A percentile compares a stretch with the other conserved stretches of the same genome.
Evolutionary conservation across 805 yeast species (phyloP).

Genomic region (Millerago galiae): DNA sequence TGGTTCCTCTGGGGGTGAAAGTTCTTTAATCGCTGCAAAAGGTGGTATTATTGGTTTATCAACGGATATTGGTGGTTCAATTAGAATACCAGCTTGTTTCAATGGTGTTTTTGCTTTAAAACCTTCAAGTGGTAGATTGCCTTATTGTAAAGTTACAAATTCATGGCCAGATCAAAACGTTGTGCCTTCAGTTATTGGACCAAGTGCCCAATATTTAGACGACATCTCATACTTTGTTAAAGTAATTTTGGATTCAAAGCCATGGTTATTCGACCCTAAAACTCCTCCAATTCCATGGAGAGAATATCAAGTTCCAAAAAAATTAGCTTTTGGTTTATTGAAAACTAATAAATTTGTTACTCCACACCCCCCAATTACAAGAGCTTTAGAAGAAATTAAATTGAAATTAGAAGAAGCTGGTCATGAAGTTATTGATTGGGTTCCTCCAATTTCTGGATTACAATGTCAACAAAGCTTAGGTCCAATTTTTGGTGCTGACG

Average conservation of each 20-base stretch:
- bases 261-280: constrained; percentile 51
- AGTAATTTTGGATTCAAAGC: constrained; percentile 38
- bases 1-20: constrained; percentile 70
- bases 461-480: constrained; percentile 22
- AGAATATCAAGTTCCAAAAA: constrained; percentile 19
- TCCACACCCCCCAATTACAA: constrained; percentile 49
- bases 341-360: constrained; percentile 33
- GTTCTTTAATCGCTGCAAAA: constrained; percentile 49
- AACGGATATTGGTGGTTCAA: constrained; percentile 66
- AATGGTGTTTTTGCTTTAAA: constrained; percentile 54
- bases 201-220: constrained; percentile 53
- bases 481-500: constrained; percentile 29
- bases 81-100: constrained; percentile 62
- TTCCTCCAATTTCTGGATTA: constrained; percentile 26
- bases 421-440: constrained; percentile 36
- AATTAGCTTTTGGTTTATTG: constrained; percentile 39
- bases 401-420: constrained; percentile 29
- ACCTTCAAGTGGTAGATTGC: constrained; percentile 50
- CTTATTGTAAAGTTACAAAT: constrained; percentile 21
- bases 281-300: constrained; percentile 48
- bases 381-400: constrained; percentile 33
- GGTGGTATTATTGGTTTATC: constrained; percentile 60
- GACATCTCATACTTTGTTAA: constrained; percentile 66
- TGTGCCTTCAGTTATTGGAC: constrained; percentile 64
- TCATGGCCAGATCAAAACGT: constrained; percentile 25